Conservation (phyloP, 768 basidiomycete species). For the Naganishia vishniacii region DNA sequence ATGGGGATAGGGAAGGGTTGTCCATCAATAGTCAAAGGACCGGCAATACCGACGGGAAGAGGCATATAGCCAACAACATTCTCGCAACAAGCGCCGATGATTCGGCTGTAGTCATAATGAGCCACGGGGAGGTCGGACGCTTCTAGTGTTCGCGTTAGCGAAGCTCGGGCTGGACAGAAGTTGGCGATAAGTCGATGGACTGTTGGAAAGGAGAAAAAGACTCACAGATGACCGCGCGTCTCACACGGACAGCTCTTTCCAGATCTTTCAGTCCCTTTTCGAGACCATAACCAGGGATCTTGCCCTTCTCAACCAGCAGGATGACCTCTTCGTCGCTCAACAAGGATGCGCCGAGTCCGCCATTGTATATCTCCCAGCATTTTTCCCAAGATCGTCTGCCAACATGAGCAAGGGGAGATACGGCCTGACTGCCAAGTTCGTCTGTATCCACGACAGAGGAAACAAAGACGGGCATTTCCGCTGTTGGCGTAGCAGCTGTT, state of each 20-base stretch:
- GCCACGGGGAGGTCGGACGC: slow-evolving; percentile 71
- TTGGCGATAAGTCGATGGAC: slow-evolving; percentile 49
- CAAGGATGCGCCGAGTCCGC: slow-evolving; percentile 49
- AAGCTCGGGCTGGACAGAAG: slow-evolving; percentile 58
- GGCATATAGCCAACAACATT: slow-evolving; percentile 98
- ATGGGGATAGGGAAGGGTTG: slow-evolving; percentile 82
- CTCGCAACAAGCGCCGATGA: slow-evolving; percentile 95
- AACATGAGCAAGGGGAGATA: slow-evolving; percentile 23
- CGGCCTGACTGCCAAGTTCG: slow-evolving; percentile 25
- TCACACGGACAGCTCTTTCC: slow-evolving; percentile 77
- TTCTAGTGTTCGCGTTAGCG: slow-evolving; percentile 76
- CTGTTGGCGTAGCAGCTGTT: slow-evolving; percentile 15
- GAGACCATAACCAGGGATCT: slow-evolving; percentile 88
- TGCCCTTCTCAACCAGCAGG: slow-evolving; percentile 76
- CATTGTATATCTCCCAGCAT: slow-evolving; percentile 67
- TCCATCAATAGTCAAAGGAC: slow-evolving; percentile 87
- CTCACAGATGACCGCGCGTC: slow-evolving; percentile 81
- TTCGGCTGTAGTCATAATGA: slow-evolving; percentile 86
- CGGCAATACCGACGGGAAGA: slow-evolving; percentile 90
- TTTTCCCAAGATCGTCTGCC: slow-evolving; percentile 62
- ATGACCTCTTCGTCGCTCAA: slow-evolving; percentile 91
- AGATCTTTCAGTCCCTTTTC: slow-evolving; percentile 89
- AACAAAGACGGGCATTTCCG: slow-evolving; percentile 24
- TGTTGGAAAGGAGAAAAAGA: slow-evolving; percentile 31
- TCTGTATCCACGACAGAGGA: slow-evolving; percentile 21